Base-by-base conservation (phyloP, 805 yeast genomes). In the Maudiozyma pseudohumilis region DNA sequence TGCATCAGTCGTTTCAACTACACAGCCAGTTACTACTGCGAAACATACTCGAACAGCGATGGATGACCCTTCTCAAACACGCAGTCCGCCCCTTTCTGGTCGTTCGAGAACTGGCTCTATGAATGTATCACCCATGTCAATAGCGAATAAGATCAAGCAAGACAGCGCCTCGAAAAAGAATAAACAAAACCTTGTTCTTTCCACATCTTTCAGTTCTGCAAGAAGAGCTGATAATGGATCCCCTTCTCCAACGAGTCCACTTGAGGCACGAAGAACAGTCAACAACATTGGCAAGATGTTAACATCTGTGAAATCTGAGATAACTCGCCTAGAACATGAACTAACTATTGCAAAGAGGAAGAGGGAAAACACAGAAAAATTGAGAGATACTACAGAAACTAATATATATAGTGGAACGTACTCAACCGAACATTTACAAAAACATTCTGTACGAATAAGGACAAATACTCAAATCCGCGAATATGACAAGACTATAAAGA, bases 341-440 rank as follows among this genome's bases (percentile, higher is more conserved):
- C 37, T 55, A 22, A 29, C 25, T 6, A 43, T 44, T 12, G 42
- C 41, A 5, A 47, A 48, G 17, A 55, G 40, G 31, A 49, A 46
- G 27, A 53, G 51, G 32, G 52, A 47, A 23, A 51, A 53, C 33
- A 40, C 48, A 12, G 56, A 55, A 33, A 48, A 45, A 31, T 33
- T 52, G 9, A 43, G 52, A 29, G 47, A 53, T 33, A 46, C 61
- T 6, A 45, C 58, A 6, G 48, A 47, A 1, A 46, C 55, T 6
- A 60, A 55, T 35, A 58, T 59, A 4, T 56, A 50, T 39, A 48
- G 54, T 16, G 63, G 61, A 16, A 47, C 52, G 3, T 60, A 60
- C 29, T 57, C 63, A 2, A 55, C 61, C 2, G 59, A 55, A n/a
- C 64, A 59, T 47, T 37, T 59, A 22, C 59, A 57, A 23, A 51